Percentiles rank a stretch among this genome's conserved stretches.
phyloP scores from a whole-genome alignment of 768 basidiomycete genomes.

The Russula sp. region DNA sequence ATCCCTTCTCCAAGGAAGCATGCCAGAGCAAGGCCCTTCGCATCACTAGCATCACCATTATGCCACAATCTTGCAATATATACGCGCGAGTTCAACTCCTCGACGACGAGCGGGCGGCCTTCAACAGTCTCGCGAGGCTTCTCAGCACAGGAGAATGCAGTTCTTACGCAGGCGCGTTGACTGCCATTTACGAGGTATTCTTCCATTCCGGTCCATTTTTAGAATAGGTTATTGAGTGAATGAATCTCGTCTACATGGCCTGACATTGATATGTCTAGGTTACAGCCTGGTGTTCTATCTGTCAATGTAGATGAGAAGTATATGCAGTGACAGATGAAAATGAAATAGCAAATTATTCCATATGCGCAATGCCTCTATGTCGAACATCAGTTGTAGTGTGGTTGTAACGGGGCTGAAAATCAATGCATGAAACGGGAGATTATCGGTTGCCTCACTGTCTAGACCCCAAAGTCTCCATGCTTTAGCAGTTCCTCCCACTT shows the following conservation, averaged over 20 bases:
- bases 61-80: not conserved
- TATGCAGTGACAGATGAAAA: not conserved
- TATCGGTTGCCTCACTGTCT: not conserved
- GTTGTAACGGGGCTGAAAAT: not conserved
- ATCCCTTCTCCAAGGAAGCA: not conserved
- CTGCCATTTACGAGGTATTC: not conserved
- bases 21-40: not conserved
- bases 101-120: too few species aligned
- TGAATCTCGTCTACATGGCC: not conserved
- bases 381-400: not conserved
- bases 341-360: not conserved
- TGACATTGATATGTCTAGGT: not conserved
- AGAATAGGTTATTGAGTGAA: not conserved
- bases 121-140: not conserved
- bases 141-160: not conserved
- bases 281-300: not conserved
- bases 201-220: not conserved
- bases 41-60: not conserved
- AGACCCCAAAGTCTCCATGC: slow-evolving; percentile 26
- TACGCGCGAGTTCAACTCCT: not conserved
- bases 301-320: not conserved
- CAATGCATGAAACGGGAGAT: not conserved
- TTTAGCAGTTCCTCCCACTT: slow-evolving; percentile 75
- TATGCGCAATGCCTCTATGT: not conserved
- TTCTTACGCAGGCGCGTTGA: not conserved